Percentiles rank a stretch among this genome's conserved stretches.
Evolutionary conservation across 192 early-diverging fungal genomes (phyloP).

Genomic region (Mortierella hygrophila): DNA sequence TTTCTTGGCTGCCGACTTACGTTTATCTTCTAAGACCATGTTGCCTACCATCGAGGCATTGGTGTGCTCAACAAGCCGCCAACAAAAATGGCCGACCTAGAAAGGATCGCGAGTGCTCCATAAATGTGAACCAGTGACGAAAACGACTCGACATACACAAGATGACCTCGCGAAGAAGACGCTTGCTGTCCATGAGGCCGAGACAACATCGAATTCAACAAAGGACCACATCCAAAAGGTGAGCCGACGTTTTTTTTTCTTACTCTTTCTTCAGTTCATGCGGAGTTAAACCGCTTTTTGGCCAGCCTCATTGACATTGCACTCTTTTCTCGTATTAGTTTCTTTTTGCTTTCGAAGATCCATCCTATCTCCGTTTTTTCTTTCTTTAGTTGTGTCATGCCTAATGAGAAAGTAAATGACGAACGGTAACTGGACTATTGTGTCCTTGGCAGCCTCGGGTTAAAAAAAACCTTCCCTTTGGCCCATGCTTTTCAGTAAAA

Average conservation of each 20-base stretch:
- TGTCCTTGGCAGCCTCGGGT: too few relatives aligned
- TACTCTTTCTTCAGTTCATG: neutral
- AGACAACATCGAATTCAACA: neutral
- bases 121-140: conserved; percentile 9
- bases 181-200: neutral
- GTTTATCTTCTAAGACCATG: too few relatives aligned
- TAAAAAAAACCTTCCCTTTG: too few relatives aligned
- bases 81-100: neutral
- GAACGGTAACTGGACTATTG: too few relatives aligned
- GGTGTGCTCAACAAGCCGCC: neutral
- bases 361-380: neutral
- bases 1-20: too few relatives aligned
- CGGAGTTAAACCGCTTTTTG: neutral
- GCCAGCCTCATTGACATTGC: neutral
- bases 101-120: neutral
- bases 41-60: too few relatives aligned
- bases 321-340: neutral
- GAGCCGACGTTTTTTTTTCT: neutral
- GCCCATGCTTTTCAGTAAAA: too few relatives aligned
- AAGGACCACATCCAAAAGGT: neutral
- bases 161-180: neutral
- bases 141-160: neutral
- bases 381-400: too few relatives aligned
- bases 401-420: too few relatives aligned
- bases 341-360: neutral